Conservation (phyloP, 2,329 filamentous ascomycete genomes). For the Trichoderma pleuroti region DNA sequence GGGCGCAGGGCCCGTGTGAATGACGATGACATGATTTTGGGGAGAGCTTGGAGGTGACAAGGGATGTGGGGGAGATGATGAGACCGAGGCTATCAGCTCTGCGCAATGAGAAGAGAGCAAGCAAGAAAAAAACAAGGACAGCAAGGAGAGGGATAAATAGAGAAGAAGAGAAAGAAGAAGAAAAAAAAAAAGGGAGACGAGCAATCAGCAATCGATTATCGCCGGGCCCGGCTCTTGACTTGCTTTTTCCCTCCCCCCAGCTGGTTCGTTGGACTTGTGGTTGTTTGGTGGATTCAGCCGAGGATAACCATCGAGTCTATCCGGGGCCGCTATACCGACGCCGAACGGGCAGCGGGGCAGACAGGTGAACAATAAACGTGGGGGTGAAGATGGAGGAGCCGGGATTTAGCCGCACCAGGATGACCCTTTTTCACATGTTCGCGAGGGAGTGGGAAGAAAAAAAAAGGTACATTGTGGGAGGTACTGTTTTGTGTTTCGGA, state of each 20-base stretch:
- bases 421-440: conserved; percentile 11
- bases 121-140: background rate
- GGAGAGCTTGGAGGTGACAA: background rate
- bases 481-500: background rate
- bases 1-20: conserved; percentile 51
- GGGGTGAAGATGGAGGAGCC: background rate
- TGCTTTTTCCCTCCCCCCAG: background rate
- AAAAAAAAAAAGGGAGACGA: background rate
- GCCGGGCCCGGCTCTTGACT: background rate
- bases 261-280: background rate
- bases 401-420: background rate
- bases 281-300: conserved; percentile 19
- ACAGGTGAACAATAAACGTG: background rate
- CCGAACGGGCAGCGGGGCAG: background rate
- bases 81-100: background rate
- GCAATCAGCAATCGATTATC: background rate
- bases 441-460: background rate
- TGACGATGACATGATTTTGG: conserved; percentile 39
- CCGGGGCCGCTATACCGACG: background rate
- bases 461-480: background rate
- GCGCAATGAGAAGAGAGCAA: background rate
- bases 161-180: background rate
- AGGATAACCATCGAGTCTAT: conserved; percentile 24
- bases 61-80: background rate
- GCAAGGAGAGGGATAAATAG: background rate